Base-by-base conservation (phyloP, 1,284 basidiomycete species). In the Cystobasidium slooffiae region DNA sequence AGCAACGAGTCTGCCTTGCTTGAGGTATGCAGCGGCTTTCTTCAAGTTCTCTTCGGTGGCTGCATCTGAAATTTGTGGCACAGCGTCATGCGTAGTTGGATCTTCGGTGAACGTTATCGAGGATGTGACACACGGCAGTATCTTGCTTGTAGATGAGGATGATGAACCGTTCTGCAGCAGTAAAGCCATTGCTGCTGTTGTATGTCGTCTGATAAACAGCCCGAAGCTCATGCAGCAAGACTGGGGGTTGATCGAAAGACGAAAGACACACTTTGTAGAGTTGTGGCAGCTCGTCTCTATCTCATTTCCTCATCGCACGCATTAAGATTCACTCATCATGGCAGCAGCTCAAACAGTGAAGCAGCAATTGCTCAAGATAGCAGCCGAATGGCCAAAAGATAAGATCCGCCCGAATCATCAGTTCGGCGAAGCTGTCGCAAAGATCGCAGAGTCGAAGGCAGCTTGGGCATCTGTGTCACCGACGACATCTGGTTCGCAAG, bases 1-100 rank as follows among this genome's bases (percentile, higher is more conserved):
- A 0, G 91, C 94, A 52, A 99, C 92, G 16, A 84, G 81, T 44
- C 81, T 75, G 1, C 80, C 78, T 0, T 63, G 31, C 12, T 59
- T 75, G 1, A 84, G 77, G 22, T 80, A 77, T 10, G 63, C 46
- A 1, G 83, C 80, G 3, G 82, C 83, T 6, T 66, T 12, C 47
- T 61, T 39, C 12, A 76, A 37, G 37, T 63, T 49, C 7, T 39
- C 14, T 7, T 52, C 31, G 7, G 75, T 75, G 20, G 47, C 68
- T 43, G 56, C 46, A 62, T 76, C 75, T 43, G 52, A 56, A 58
- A 76, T 69, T 59, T 63, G 37, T 47, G 74, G 74, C 9, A 63
- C 63, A 41, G 64, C 47, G 31, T 53, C 64, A 53, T 41, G 31
- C 24, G 24, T 37, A 18, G 51, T 20, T 37, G 53, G n/a, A 20